Evolutionary conservation across 345 rosid genomes (phyloP), one percentile per base, ranked within the genome.

Genomic region (Populus tremula): DNA sequence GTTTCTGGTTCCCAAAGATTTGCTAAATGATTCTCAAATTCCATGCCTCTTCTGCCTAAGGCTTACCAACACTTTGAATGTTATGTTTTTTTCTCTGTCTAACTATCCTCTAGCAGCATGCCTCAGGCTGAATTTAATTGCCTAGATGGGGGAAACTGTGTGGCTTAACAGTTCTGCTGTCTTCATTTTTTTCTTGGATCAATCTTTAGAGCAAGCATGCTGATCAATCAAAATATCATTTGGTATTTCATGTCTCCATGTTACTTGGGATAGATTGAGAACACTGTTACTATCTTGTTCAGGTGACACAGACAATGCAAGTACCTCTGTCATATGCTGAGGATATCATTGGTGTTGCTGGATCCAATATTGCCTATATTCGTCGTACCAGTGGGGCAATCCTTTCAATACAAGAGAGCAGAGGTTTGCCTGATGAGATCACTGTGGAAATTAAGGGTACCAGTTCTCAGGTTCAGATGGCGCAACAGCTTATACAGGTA

Each of bases 401-500:
- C 53, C 82, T 80, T 64, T 80, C 78, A 8, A 65, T 82, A 53
- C 76, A 82, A 67, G 84, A 77, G 80, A 80, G 80, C 74, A 79
- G 82, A 53, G 82, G 77, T 36, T 77, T 72, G 18, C 80, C 82
- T n/a, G 85, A 85, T 75, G 78, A 80, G 85, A 82, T 82, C 13
- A 72, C 78, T 10, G 78, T 85, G 31, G 84, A 85, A 76, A 80
- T 85, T 9, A 80, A 82, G 73, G 85, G 87, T 36, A 82, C 76
- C 73, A 36, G 71, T 50, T 21, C 87, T 45, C 80, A 85, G 64
- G 85, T 85, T 72, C 84, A 80, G 76, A 71, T 72, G 82, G 87
- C 85, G 25, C 84, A 80, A 75, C 85, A 71, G 67, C 81, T 85
- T 33, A 82, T 80, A 75, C 85, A 77, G 87, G 87, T 77, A 68